These are phyloP conservation scores for Gymnopilus junonius DNA, from an alignment of 768 basidiomycete species.

Conservation along the genomic window DNA sequence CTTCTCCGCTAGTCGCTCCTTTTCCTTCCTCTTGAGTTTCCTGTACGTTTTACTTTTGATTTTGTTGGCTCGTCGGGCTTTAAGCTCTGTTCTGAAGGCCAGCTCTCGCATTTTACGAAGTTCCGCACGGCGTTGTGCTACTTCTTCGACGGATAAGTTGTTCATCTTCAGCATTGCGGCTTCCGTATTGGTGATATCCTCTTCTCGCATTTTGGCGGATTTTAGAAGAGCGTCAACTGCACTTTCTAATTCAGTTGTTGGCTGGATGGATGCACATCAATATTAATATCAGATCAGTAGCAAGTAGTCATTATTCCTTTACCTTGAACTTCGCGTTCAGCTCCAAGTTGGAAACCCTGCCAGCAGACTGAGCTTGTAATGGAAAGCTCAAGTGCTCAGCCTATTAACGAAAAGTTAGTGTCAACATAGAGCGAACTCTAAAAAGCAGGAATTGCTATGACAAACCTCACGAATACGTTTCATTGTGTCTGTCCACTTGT, in stretches of 20 bases:
- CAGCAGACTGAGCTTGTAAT: conserved; percentile 63
- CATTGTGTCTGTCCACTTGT: conserved; percentile 94
- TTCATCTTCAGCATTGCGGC: conserved; percentile 75
- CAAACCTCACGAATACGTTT: conserved; percentile 85
- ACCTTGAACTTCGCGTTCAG: conserved; percentile 88
- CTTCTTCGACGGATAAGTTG: conserved; percentile 84
- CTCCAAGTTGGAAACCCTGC: conserved; percentile 70
- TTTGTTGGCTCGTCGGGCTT: conserved; percentile 88
- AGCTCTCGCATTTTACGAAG: conserved; percentile 90
- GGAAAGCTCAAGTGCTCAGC: conserved; percentile 90
- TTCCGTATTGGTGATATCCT: conserved; percentile 79
- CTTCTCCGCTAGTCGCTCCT: conserved; percentile 59
- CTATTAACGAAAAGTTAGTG: conserved; percentile 36
- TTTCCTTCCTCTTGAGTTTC: conserved; percentile 79
- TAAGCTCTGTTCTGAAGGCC: conserved; percentile 90
- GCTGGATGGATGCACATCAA: conserved; percentile 44
- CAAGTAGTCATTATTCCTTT: conserved; percentile 6
- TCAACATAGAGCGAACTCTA: conserved; percentile 2
- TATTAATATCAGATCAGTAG: too few relatives aligned
- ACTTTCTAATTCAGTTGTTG: conserved; percentile 83
- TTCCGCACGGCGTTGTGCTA: conserved; percentile 78
- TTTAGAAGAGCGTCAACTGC: conserved; percentile 83
- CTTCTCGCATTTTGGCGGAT: conserved; percentile 81
- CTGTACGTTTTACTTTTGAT: conserved; percentile 97
- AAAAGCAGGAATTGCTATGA: background rate